These are phyloP conservation scores for Echium plantagineum DNA, from an alignment of 257 asterid species.

Conservation along the genomic window DNA sequence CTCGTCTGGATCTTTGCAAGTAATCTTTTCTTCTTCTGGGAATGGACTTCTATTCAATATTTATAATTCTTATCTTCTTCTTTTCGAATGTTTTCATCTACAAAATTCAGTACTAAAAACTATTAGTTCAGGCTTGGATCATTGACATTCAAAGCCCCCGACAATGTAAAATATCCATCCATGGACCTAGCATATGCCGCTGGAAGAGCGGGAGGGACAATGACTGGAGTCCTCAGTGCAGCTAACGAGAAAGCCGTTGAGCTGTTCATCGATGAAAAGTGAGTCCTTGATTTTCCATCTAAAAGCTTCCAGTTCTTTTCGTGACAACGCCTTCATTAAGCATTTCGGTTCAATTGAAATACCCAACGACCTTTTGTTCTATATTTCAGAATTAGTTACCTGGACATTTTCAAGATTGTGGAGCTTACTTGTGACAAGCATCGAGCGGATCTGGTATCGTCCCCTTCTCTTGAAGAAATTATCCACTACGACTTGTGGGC, in stretches of 20 bases:
- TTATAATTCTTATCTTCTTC: not conserved
- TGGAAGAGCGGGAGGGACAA: slow-evolving; percentile 96
- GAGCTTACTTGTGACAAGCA: slow-evolving; percentile 86
- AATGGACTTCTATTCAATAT: not conserved
- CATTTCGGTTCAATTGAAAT: not conserved
- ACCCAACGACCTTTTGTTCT: not conserved
- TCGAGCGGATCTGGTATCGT: slow-evolving; percentile 42
- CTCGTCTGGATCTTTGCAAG: slow-evolving; percentile 99
- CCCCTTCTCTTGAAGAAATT: slow-evolving; percentile 82
- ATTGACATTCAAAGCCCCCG: slow-evolving; percentile 77
- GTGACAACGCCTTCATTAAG: not conserved
- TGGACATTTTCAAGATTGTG: slow-evolving; percentile 87
- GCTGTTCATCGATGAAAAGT: slow-evolving; percentile 75
- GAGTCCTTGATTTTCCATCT: slow-evolving; percentile 10
- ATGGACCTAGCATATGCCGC: slow-evolving; percentile 97
- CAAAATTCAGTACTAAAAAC: not conserved
- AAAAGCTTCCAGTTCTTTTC: not conserved
- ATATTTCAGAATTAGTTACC: slow-evolving; percentile 62
- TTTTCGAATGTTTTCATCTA: not conserved
- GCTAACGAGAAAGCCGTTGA: slow-evolving; percentile 99
- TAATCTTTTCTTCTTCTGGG: slow-evolving; percentile 18
- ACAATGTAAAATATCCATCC: slow-evolving; percentile 90
- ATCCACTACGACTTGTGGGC: slow-evolving; percentile 96
- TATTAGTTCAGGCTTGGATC: slow-evolving; percentile 59
- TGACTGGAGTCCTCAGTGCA: slow-evolving; percentile 98